Conservation (phyloP, 768 basidiomycete genomes). For the Suillus alpinus region DNA sequence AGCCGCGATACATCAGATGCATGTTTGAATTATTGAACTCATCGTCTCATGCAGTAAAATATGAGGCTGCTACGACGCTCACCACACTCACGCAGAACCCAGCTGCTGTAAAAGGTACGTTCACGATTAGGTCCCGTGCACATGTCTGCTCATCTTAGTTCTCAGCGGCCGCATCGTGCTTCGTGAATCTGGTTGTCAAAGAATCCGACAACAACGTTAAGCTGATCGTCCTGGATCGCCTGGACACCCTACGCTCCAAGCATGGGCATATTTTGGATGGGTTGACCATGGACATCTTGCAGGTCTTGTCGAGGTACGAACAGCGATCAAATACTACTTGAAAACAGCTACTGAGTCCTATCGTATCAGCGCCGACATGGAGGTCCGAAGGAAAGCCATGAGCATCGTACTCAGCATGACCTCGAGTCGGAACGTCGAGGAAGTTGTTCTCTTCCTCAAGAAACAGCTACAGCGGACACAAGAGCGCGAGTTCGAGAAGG, state of each 20-base stretch:
- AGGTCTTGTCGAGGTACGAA: conserved; percentile 75
- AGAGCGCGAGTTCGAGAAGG: conserved; percentile 92
- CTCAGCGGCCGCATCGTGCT: conserved; percentile 81
- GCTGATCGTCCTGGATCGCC: conserved; percentile 90
- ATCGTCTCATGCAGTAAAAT: conserved; percentile 90
- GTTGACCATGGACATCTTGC: conserved; percentile 93
- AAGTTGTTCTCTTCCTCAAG: conserved; percentile 94
- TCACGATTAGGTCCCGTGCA: neutral
- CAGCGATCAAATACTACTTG: neutral
- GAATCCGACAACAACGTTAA: conserved; percentile 99
- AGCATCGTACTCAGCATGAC: conserved; percentile 90
- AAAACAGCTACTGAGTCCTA: conserved; percentile 1
- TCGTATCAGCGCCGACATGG: conserved; percentile 81
- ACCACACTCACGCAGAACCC: conserved; percentile 94
- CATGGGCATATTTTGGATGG: conserved; percentile 90
- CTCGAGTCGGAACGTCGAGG: conserved; percentile 91
- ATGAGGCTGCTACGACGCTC: conserved; percentile 93
- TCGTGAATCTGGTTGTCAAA: conserved; percentile 87
- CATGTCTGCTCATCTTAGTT: conserved; percentile 3
- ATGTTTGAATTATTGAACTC: conserved; percentile 92
- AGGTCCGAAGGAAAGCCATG: conserved; percentile 92
- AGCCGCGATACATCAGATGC: conserved; percentile 92
- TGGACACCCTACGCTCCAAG: conserved; percentile 76
- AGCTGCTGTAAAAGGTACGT: conserved; percentile 87
- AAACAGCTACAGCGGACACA: conserved; percentile 95